These are phyloP conservation scores for Durio zibethinus DNA, from an alignment of 345 rosid genomes.

Conservation along the genomic window DNA sequence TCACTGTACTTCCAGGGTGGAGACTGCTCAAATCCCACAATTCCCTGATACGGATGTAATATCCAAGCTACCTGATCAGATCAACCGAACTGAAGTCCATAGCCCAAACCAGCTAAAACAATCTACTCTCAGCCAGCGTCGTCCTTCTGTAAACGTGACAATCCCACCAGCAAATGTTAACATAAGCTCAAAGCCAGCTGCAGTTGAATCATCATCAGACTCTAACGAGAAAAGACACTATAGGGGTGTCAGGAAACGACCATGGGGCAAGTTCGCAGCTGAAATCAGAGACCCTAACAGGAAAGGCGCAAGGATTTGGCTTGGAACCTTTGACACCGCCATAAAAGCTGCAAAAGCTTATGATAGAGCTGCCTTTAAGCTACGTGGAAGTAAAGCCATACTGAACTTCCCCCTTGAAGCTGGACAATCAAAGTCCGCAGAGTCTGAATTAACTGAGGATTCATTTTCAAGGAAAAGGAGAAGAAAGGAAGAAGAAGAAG, in stretches of 20 bases:
- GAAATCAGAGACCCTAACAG: slow-evolving; percentile 88
- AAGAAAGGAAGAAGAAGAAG: slow-evolving; percentile 33
- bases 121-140: slow-evolving; percentile 55
- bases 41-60: slow-evolving; percentile 12
- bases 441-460: slow-evolving; percentile 12
- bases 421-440: slow-evolving; percentile 25
- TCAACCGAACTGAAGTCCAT: neutral
- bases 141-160: slow-evolving; percentile 50
- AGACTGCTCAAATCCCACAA: slow-evolving; percentile 5
- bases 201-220: neutral
- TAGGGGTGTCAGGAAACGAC: slow-evolving; percentile 81
- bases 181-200: slow-evolving; percentile 19
- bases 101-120: slow-evolving; percentile 24
- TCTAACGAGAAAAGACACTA: slow-evolving; percentile 48
- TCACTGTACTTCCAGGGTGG: neutral
- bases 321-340: slow-evolving; percentile 83
- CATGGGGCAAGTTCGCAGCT: slow-evolving; percentile 91
- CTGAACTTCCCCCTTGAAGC: slow-evolving; percentile 85
- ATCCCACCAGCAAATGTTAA: slow-evolving; percentile 33
- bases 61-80: neutral
- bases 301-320: slow-evolving; percentile 86
- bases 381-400: slow-evolving; percentile 89
- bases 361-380: slow-evolving; percentile 73
- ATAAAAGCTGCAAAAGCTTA: slow-evolving; percentile 89
- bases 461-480: slow-evolving; percentile 35